Percentiles rank a stretch among this genome's conserved stretches.
phyloP scores from a whole-genome alignment of 495 filamentous ascomycete genomes.

The Chaetomium fimeti region DNA sequence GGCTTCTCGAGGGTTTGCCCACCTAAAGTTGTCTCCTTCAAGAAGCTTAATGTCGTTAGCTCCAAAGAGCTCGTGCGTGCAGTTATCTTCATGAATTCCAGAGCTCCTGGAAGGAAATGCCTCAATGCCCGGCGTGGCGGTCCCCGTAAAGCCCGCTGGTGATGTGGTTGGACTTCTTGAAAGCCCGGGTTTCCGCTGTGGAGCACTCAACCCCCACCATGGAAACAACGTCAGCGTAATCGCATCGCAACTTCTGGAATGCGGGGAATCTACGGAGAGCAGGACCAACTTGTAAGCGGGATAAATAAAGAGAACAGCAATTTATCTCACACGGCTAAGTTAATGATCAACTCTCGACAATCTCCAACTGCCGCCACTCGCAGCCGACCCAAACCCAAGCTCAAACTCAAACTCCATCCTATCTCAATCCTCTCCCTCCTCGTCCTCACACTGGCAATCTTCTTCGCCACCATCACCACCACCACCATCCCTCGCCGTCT shows the following conservation, averaged over 20 bases:
- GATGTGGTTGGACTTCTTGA: too few relatives aligned
- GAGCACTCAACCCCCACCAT: not conserved
- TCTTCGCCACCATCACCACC: constrained; percentile 14
- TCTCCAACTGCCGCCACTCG: not conserved
- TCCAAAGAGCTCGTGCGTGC: too few relatives aligned
- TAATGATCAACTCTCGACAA: not conserved
- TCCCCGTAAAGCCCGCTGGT: too few relatives aligned
- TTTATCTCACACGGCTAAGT: not conserved
- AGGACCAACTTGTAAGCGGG: not conserved
- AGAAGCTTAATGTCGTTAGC: too few relatives aligned
- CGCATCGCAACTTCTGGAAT: not conserved
- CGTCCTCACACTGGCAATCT: constrained; percentile 31
- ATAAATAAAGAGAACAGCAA: not conserved
- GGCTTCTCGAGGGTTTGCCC: too few relatives aligned
- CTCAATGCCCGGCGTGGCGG: too few relatives aligned
- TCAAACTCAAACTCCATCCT: not conserved
- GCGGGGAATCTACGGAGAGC: not conserved
- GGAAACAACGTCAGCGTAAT: constrained; percentile 10
- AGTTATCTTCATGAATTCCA: too few relatives aligned
- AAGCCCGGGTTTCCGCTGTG: not conserved
- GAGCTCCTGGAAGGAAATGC: too few relatives aligned
- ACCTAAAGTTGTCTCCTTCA: too few relatives aligned
- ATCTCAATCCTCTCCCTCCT: constrained; percentile 20
- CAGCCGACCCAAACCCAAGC: not conserved
- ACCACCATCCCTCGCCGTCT: constrained; percentile 26